Conservation (phyloP, 192 early-diverging fungal genomes). For the Linnemannia zychae region DNA sequence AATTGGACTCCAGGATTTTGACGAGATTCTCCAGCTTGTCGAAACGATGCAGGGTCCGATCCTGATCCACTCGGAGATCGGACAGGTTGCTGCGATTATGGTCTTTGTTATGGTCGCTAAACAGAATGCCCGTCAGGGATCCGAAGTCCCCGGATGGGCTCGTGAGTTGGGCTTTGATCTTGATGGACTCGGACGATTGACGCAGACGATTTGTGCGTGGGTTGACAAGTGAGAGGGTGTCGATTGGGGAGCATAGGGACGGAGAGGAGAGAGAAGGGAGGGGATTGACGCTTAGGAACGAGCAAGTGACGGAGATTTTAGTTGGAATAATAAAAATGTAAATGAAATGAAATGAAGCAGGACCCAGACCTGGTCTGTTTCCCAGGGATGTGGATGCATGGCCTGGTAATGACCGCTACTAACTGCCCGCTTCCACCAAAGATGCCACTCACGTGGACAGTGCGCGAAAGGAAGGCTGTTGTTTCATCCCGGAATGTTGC, state of each 20-base stretch:
- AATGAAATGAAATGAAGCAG: neutral
- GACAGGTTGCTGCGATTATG: slow-evolving; percentile 49
- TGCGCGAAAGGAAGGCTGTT: neutral
- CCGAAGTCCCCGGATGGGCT: slow-evolving; percentile 43
- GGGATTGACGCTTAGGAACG: neutral
- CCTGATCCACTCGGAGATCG: slow-evolving; percentile 51
- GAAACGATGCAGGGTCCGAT: slow-evolving; percentile 43
- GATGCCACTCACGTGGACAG: neutral
- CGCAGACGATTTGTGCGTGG: slow-evolving; percentile 47
- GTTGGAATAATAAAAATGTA: neutral
- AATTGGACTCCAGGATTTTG: slow-evolving; percentile 42
- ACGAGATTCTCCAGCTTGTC: slow-evolving; percentile 46
- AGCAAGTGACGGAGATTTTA: neutral
- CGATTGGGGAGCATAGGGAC: neutral
- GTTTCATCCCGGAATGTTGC: neutral
- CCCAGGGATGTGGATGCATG: neutral
- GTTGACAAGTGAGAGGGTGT: slow-evolving; percentile 33
- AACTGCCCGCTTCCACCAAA: neutral
- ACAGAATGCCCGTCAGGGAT: slow-evolving; percentile 37
- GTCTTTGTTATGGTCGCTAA: slow-evolving; percentile 53
- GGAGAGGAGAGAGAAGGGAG: neutral
- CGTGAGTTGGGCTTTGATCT: slow-evolving; percentile 51
- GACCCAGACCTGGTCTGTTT: too few species aligned
- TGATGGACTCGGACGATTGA: slow-evolving; percentile 43
- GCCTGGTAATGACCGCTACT: neutral